phyloP scores from a whole-genome alignment of 495 filamentous ascomycete species.

The Ramalina intermedia region DNA sequence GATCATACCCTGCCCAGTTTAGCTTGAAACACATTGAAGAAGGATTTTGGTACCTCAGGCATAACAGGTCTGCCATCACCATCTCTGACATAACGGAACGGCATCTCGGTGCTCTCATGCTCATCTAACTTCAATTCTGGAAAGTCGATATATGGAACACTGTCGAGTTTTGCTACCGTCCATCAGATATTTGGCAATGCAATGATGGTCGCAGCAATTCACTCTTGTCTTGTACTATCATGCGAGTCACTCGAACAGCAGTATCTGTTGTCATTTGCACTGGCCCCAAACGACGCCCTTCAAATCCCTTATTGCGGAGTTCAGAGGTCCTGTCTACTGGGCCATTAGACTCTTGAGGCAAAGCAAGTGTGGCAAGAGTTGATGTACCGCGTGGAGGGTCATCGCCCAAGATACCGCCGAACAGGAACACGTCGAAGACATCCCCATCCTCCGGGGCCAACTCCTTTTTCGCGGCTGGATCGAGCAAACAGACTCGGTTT shows the following conservation, averaged over 20 bases:
- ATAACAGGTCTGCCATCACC: slow-evolving; percentile 67
- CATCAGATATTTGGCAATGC: slow-evolving; percentile 2
- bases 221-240: slow-evolving; percentile 71
- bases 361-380: background rate
- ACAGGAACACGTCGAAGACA: slow-evolving; percentile 78
- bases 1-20: slow-evolving; percentile 61
- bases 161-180: slow-evolving; percentile 49
- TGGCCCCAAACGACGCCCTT: slow-evolving; percentile 74
- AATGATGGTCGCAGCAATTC: background rate
- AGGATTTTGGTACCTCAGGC: slow-evolving; percentile 54
- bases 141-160: slow-evolving; percentile 70
- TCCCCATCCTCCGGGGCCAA: slow-evolving; percentile 70
- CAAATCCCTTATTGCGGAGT: slow-evolving; percentile 80
- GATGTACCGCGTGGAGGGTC: slow-evolving; percentile 78
- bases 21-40: background rate
- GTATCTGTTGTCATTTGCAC: slow-evolving; percentile 99
- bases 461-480: slow-evolving; percentile 69
- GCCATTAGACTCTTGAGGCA: background rate
- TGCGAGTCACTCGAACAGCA: slow-evolving; percentile 80
- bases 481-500: slow-evolving; percentile 69
- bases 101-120: slow-evolving; percentile 91
- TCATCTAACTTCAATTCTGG: slow-evolving; percentile 81
- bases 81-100: slow-evolving; percentile 82
- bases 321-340: slow-evolving; percentile 77
- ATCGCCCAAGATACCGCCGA: slow-evolving; percentile 92